A percentile compares a stretch with the other conserved stretches of the same genome.
These are phyloP conservation scores for Staphylotrichum tortipilum DNA, from an alignment of 495 filamentous ascomycete species.

Conservation along the genomic window DNA sequence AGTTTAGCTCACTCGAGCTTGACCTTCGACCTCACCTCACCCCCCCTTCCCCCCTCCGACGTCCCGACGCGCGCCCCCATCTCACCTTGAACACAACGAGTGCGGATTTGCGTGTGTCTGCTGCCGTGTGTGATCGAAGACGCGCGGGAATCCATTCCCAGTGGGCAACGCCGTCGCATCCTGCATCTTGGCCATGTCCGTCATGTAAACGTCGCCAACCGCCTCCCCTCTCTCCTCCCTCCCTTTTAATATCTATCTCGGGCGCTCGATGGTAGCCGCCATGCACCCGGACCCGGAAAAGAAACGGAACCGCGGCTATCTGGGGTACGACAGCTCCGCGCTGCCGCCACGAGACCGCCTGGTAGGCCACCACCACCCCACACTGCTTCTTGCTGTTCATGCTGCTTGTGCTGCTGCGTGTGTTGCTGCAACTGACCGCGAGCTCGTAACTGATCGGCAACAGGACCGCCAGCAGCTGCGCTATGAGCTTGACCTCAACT, in stretches of 20 bases:
- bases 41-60: too few relatives aligned
- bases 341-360: constrained; percentile 20
- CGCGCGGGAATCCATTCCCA: too few relatives aligned
- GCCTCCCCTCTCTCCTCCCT: not conserved
- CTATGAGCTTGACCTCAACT: constrained; percentile 31
- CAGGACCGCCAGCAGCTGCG: constrained; percentile 30
- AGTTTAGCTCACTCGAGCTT: not conserved
- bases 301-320: constrained; percentile 23
- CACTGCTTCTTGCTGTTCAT: too few relatives aligned
- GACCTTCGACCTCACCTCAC: not conserved
- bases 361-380: constrained; percentile 8
- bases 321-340: constrained; percentile 23
- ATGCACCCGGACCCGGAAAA: constrained; percentile 23
- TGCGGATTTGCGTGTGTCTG: too few relatives aligned
- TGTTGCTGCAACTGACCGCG: too few relatives aligned
- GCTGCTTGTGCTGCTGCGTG: too few relatives aligned
- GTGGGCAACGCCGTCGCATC: too few relatives aligned
- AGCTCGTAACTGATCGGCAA: not conserved
- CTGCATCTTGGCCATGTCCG: not conserved
- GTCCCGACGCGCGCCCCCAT: not conserved
- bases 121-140: too few relatives aligned
- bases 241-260: too few relatives aligned
- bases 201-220: not conserved
- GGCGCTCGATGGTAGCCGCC: constrained; percentile 14
- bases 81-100: not conserved